These are phyloP conservation scores for Fusarium euwallaceae DNA, from an alignment of 2,329 filamentous ascomycete genomes.

Conservation along the genomic window DNA sequence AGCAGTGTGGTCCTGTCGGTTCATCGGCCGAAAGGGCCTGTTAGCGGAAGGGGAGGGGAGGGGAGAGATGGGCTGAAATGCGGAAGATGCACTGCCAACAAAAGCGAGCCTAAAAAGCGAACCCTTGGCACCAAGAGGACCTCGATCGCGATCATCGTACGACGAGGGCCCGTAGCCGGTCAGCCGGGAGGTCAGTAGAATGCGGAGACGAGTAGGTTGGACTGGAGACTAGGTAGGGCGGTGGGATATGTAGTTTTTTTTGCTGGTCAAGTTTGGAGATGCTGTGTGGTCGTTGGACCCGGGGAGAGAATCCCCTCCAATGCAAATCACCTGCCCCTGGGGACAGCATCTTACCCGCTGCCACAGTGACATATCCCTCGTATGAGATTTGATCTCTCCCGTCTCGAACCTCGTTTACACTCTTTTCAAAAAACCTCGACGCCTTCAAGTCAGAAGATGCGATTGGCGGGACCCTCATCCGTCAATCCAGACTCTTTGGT, in stretches of 20 bases:
- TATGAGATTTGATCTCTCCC: slow-evolving; percentile 17
- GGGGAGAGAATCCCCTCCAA: neutral
- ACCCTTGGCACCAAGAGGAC: neutral
- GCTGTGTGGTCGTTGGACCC: neutral
- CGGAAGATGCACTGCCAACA: slow-evolving; percentile 20
- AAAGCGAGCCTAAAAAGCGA: neutral
- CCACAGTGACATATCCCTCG: slow-evolving; percentile 26
- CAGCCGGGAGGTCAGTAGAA: neutral
- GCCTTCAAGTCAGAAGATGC: neutral
- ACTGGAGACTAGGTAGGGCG: neutral
- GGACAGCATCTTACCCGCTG: slow-evolving; percentile 12
- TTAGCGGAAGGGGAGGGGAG: neutral
- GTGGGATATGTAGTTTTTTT: neutral
- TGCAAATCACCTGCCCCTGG: neutral
- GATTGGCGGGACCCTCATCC: slow-evolving; percentile 13
- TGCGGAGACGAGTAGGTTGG: neutral
- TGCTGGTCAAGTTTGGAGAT: neutral
- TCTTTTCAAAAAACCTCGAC: neutral
- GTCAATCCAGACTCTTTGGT: slow-evolving; percentile 12
- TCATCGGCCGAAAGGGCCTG: neutral
- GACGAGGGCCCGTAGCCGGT: neutral
- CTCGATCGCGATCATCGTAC: slow-evolving; percentile 2
- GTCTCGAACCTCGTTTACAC: neutral
- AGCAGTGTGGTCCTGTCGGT: neutral
- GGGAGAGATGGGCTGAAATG: slow-evolving; percentile 7